Percentiles rank a stretch among this genome's conserved stretches.
phyloP scores from a whole-genome alignment of 495 filamentous ascomycete genomes.

The Aspergillus hancockii region DNA sequence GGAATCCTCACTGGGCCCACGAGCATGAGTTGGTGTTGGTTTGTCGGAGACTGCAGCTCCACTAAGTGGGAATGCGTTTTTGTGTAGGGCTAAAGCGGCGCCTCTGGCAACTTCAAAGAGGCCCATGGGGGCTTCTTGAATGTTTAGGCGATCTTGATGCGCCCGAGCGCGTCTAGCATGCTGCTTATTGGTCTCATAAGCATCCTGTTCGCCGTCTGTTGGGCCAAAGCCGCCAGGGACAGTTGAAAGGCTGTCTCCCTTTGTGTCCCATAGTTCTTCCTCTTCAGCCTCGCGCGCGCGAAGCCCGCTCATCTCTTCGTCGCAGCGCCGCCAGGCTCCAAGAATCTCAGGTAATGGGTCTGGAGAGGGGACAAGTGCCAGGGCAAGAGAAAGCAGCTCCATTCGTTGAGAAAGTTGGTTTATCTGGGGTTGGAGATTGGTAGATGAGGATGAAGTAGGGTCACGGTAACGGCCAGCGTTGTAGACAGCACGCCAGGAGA shows the following conservation, averaged over 20 bases:
- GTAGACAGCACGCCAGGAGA: constrained; percentile 90
- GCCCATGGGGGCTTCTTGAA: constrained; percentile 86
- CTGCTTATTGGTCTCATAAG: constrained; percentile 43
- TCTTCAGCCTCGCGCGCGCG: constrained; percentile 71
- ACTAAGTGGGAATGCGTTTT: constrained; percentile 59
- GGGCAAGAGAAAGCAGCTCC: constrained; percentile 83
- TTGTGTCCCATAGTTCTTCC: constrained; percentile 71
- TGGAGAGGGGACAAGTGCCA: constrained; percentile 73
- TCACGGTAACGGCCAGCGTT: constrained; percentile 80
- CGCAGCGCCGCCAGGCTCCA: constrained; percentile 78
- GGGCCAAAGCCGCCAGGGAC: constrained; percentile 69
- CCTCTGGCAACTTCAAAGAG: constrained; percentile 89
- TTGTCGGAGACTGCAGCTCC: constrained; percentile 16
- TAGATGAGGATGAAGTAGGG: constrained; percentile 26
- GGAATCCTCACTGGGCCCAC: constrained; percentile 19
- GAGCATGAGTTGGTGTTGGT: constrained; percentile 6
- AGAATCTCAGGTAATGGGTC: constrained; percentile 81
- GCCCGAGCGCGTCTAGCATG: constrained; percentile 41
- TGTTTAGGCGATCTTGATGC: constrained; percentile 33
- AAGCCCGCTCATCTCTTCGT: constrained; percentile 76
- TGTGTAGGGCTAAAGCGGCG: constrained; percentile 72
- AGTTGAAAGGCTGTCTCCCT: constrained; percentile 55
- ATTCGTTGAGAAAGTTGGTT: constrained; percentile 67
- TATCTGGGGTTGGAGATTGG: constrained; percentile 40
- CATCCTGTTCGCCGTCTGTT: constrained; percentile 46